phyloP scores from a whole-genome alignment of 805 yeast species.

The Kluyveromyces siamensis region DNA sequence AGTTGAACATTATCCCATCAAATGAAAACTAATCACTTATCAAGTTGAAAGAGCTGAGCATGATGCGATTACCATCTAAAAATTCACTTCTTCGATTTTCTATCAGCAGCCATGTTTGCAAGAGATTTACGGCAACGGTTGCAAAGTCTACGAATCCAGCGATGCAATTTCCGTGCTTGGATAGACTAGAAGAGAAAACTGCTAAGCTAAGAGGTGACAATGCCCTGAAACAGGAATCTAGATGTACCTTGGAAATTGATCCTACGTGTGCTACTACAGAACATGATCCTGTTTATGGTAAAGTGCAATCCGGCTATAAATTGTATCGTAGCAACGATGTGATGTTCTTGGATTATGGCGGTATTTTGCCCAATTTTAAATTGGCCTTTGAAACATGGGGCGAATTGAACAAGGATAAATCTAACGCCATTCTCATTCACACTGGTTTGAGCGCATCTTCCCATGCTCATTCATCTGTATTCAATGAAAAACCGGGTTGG shows the following conservation, averaged over 20 bases:
- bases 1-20: neutral
- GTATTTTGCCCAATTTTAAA: slow-evolving; percentile 59
- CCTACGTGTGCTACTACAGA: slow-evolving; percentile 23
- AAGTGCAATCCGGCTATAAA: slow-evolving; percentile 60
- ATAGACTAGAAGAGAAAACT: slow-evolving; percentile 54
- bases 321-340: slow-evolving; percentile 47
- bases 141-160: slow-evolving; percentile 47
- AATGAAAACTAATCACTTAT: too few relatives aligned
- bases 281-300: slow-evolving; percentile 80
- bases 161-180: slow-evolving; percentile 78
- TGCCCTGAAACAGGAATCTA: neutral
- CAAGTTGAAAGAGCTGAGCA: neutral
- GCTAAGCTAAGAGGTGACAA: slow-evolving; percentile 16
- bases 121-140: neutral
- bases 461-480: slow-evolving; percentile 75
- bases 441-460: slow-evolving; percentile 92
- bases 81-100: neutral
- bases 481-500: slow-evolving; percentile 76
- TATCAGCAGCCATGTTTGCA: neutral
- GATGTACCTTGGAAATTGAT: slow-evolving; percentile 3
- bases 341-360: slow-evolving; percentile 73
- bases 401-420: slow-evolving; percentile 44
- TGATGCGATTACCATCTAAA: neutral
- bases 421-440: slow-evolving; percentile 73
- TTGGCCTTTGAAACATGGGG: slow-evolving; percentile 97